Percentiles rank a stretch among this genome's conserved stretches.
phyloP scores from a whole-genome alignment of 2,329 filamentous ascomycete species.

The Graphium sp. region DNA sequence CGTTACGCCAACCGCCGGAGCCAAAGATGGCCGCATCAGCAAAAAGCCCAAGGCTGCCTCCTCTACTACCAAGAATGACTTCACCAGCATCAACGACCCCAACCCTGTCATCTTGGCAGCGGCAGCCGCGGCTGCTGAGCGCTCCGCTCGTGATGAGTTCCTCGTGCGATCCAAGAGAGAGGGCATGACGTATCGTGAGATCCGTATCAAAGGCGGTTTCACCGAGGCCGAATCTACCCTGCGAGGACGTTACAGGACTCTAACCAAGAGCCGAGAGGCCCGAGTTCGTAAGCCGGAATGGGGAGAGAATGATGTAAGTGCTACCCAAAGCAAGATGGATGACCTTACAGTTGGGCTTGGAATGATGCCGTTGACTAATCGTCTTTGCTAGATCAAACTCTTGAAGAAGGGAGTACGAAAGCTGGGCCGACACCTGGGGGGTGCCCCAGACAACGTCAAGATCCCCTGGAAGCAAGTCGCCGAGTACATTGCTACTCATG shows the following conservation, averaged over 20 bases:
- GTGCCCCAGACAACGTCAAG: slow-evolving; percentile 15
- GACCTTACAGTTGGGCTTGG: neutral
- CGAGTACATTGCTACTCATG: slow-evolving; percentile 29
- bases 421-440: slow-evolving; percentile 12
- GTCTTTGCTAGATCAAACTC: slow-evolving; percentile 20
- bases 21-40: too few relatives aligned
- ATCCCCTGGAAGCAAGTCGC: slow-evolving; percentile 41
- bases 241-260: slow-evolving; percentile 46
- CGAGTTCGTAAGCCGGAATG: slow-evolving; percentile 51
- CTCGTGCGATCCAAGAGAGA: slow-evolving; percentile 34
- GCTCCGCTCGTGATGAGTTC: slow-evolving; percentile 18
- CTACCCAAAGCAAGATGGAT: neutral
- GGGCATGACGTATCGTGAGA: slow-evolving; percentile 50
- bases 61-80: too few relatives aligned
- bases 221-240: slow-evolving; percentile 55
- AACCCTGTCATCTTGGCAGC: neutral
- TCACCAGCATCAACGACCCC: too few relatives aligned
- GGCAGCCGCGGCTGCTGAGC: neutral
- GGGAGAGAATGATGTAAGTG: slow-evolving; percentile 45
- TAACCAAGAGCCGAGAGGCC: slow-evolving; percentile 46
- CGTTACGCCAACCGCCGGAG: too few relatives aligned
- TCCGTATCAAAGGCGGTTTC: slow-evolving; percentile 36
- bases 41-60: too few relatives aligned
- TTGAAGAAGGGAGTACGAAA: slow-evolving; percentile 24
- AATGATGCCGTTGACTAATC: neutral